Conservation (phyloP, 768 basidiomycete species). For the Mycena capillaripes region DNA sequence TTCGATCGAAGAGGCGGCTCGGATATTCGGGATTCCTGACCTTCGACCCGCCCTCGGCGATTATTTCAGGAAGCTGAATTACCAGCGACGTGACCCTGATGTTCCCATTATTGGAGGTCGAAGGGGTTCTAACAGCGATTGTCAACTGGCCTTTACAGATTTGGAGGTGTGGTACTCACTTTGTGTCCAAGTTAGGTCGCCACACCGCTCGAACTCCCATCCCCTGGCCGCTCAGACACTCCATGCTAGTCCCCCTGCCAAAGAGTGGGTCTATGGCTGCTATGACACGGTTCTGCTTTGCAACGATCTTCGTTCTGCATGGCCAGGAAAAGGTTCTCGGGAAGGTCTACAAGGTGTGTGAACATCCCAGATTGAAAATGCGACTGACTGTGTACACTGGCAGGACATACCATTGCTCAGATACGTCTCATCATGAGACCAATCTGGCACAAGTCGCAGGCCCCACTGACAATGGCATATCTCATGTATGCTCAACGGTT, state of each 20-base stretch:
- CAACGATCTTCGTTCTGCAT: background rate
- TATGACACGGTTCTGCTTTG: background rate
- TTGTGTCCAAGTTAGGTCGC: background rate
- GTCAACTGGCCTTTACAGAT: background rate
- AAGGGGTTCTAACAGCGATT: background rate
- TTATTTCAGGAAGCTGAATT: background rate
- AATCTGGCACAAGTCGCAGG: background rate
- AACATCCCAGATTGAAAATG: too few relatives aligned
- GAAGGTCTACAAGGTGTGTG: background rate
- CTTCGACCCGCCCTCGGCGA: background rate
- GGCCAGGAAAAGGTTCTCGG: background rate
- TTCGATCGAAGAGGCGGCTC: background rate
- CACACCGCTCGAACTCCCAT: background rate
- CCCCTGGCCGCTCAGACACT: background rate
- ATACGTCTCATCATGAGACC: conserved; percentile 38
- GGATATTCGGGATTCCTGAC: background rate
- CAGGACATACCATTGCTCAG: conserved; percentile 37
- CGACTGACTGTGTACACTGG: too few relatives aligned
- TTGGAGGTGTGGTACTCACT: background rate
- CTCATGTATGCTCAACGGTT: conserved; percentile 45
- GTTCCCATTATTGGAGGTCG: background rate
- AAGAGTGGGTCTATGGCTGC: background rate
- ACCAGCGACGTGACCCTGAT: background rate
- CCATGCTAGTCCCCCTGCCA: background rate
- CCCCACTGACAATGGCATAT: conserved; percentile 24